phyloP scores from a whole-genome alignment of 2,329 filamentous ascomycete genomes.

The Rachicladosporium sp. region DNA sequence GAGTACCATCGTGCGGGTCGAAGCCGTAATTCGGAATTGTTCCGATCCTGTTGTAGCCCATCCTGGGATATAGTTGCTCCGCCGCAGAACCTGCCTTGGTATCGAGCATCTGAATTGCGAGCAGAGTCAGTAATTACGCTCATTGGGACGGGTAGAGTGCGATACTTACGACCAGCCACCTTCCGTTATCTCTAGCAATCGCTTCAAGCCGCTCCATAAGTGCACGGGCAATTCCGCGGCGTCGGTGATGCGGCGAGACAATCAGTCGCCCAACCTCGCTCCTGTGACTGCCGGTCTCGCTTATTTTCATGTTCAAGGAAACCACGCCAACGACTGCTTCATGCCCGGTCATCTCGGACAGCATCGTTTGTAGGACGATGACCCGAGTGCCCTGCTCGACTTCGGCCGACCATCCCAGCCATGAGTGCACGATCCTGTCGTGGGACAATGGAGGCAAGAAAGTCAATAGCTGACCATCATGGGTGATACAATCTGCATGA shows the following conservation, averaged over 20 bases:
- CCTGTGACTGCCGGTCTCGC: constrained; percentile 46
- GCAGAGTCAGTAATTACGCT: constrained; percentile 8
- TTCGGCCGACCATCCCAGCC: constrained; percentile 42
- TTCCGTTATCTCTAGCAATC: constrained; percentile 38
- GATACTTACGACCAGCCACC: constrained; percentile 41
- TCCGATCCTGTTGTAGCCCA: constrained; percentile 47
- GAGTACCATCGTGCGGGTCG: constrained; percentile 34
- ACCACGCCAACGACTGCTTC: constrained; percentile 44
- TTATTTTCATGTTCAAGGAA: constrained; percentile 39
- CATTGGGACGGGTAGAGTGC: not conserved
- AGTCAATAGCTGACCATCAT: constrained; percentile 44
- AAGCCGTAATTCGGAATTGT: constrained; percentile 43
- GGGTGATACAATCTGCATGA: constrained; percentile 47
- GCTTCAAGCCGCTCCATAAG: constrained; percentile 45
- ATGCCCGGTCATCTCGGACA: too few relatives aligned
- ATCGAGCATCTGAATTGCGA: constrained; percentile 35
- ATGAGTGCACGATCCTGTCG: constrained; percentile 45
- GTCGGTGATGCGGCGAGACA: constrained; percentile 39
- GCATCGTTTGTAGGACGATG: constrained; percentile 31
- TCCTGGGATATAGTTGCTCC: constrained; percentile 40
- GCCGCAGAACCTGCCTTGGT: constrained; percentile 41
- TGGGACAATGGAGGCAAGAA: constrained; percentile 48
- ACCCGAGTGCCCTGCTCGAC: constrained; percentile 33
- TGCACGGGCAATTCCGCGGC: constrained; percentile 39
- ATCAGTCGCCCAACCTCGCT: constrained; percentile 47